These are phyloP conservation scores for Paramecium caudatum DNA, from an alignment of 73 alveolate species.

Conservation along the genomic window DNA sequence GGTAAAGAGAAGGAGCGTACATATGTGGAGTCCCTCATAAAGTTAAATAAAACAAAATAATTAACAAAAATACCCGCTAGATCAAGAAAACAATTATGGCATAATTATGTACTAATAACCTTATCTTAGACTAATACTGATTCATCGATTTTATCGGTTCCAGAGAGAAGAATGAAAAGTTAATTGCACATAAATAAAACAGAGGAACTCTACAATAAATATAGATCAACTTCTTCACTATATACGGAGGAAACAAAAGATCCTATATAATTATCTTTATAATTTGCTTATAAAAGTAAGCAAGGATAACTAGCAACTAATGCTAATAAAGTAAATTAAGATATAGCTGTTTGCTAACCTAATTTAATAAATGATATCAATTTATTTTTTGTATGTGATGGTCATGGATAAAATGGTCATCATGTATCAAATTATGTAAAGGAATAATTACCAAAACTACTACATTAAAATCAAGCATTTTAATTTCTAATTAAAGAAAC, in stretches of 20 bases:
- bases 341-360: conserved; percentile 4
- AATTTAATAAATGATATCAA: conserved; percentile 11
- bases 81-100: conserved; percentile 31
- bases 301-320: conserved; percentile 39
- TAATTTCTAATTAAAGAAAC: conserved; percentile 5
- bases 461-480: neutral
- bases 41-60: neutral
- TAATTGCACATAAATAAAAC: neutral
- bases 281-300: neutral
- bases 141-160: neutral
- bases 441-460: neutral
- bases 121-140: neutral
- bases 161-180: conserved; percentile 49
- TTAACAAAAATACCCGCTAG: neutral
- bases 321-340: conserved; percentile 44
- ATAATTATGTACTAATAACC: neutral
- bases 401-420: conserved; percentile 78
- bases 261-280: neutral
- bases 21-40: neutral
- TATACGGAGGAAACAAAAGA: neutral
- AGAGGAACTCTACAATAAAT: neutral
- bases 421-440: conserved; percentile 40
- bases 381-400: conserved; percentile 76
- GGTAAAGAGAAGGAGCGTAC: too few relatives aligned
- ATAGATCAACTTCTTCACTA: conserved; percentile 51